A percentile compares a stretch with the other conserved stretches of the same genome.
These are phyloP conservation scores for Pythium diclinum DNA, from an alignment of 352 stramenopile species.

Conservation along the genomic window DNA sequence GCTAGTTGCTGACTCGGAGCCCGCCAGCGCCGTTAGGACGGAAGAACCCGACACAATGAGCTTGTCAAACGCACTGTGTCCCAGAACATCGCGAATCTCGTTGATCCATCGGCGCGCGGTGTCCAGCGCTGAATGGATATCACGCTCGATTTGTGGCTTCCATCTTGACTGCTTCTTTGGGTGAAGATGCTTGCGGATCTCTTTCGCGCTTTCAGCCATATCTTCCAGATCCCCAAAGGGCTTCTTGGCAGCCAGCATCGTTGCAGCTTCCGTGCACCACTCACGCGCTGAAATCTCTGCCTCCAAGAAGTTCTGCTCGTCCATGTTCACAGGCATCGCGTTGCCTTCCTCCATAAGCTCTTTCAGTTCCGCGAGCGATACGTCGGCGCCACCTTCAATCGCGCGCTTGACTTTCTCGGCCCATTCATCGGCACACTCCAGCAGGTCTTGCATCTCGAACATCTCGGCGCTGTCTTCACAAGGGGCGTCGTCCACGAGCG, in stretches of 20 bases:
- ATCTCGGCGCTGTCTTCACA: constrained; percentile 83
- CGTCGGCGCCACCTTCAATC: constrained; percentile 71
- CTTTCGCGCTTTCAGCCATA: constrained; percentile 54
- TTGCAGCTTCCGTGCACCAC: constrained; percentile 58
- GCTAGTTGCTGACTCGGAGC: constrained; percentile 5
- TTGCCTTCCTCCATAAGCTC: constrained; percentile 75
- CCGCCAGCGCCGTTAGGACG: not conserved
- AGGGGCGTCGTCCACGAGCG: constrained; percentile 81
- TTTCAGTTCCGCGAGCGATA: constrained; percentile 66
- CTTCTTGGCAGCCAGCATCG: constrained; percentile 54
- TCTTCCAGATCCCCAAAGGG: constrained; percentile 67
- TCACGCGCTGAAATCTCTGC: constrained; percentile 77
- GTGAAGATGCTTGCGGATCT: constrained; percentile 67
- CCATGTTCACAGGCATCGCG: constrained; percentile 88
- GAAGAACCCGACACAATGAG: constrained; percentile 36
- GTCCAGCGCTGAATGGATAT: constrained; percentile 71
- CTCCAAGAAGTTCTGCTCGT: constrained; percentile 76
- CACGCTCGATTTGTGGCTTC: constrained; percentile 80
- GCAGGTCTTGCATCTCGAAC: constrained; percentile 89
- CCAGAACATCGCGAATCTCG: constrained; percentile 70
- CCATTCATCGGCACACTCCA: constrained; percentile 85
- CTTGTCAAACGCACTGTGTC: constrained; percentile 56
- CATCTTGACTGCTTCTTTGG: constrained; percentile 76
- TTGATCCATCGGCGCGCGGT: constrained; percentile 70
- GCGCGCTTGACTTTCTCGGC: constrained; percentile 69